Percentiles rank a stretch among this genome's conserved stretches.
phyloP scores from a whole-genome alignment of 225 moss, liverwort and hornwort species.

The Asterella californica region DNA sequence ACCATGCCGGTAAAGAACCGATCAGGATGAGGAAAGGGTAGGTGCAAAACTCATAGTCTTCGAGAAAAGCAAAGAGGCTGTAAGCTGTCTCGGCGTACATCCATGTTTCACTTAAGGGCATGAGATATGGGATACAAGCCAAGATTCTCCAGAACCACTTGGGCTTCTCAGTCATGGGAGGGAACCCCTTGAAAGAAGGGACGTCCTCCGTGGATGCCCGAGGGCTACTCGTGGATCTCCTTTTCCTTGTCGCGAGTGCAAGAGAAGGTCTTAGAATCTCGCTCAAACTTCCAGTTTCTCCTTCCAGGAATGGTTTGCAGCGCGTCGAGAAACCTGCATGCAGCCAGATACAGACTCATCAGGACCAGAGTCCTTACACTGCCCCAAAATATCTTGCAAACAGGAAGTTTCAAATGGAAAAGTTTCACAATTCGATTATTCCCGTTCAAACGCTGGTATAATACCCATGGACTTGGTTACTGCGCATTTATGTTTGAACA shows the following conservation, averaged over 20 bases:
- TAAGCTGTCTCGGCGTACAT: constrained; percentile 99
- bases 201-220: constrained; percentile 82
- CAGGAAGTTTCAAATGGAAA: neutral
- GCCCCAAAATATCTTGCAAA: neutral
- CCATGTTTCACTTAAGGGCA: constrained; percentile 99
- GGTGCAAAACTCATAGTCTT: constrained; percentile 95
- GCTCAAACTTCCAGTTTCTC: constrained; percentile 28
- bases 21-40: constrained; percentile 97
- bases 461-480: too few species aligned
- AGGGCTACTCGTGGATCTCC: constrained; percentile 10
- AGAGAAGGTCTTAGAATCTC: constrained; percentile 22
- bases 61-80: constrained; percentile 77
- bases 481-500: too few species aligned
- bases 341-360: neutral
- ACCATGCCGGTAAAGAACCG: constrained; percentile 95
- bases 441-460: neutral
- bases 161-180: constrained; percentile 92
- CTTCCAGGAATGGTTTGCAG: constrained; percentile 34
- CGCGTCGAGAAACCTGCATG: constrained; percentile 23
- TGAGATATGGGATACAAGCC: constrained; percentile 93
- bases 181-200: constrained; percentile 85
- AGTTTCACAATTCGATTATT: neutral
- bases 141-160: constrained; percentile 97
- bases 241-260: constrained; percentile 17
- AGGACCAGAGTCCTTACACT: neutral